A percentile compares a stretch with the other conserved stretches of the same genome.
Conservation (phyloP, 176 grass and related monocot species). For the Elymus sibiricus region DNA sequence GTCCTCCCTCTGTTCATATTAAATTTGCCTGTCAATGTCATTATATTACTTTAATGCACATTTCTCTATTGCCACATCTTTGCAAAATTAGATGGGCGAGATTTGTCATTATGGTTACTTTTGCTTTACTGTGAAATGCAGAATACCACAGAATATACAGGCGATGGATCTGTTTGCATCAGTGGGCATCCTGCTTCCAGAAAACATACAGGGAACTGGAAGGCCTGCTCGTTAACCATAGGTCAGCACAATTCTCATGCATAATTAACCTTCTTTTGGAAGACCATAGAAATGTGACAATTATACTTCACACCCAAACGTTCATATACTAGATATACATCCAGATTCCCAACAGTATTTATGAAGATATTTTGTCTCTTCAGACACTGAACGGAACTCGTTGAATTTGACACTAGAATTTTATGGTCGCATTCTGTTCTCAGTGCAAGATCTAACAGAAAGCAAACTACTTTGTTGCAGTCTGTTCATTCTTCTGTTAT, state of each 20-base stretch:
- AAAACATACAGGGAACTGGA: constrained; percentile 53
- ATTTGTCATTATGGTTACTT: background rate
- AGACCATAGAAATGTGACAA: background rate
- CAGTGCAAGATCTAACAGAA: background rate
- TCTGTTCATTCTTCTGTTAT: constrained; percentile 37
- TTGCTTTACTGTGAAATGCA: constrained; percentile 16
- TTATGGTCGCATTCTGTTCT: background rate
- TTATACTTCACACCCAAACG: background rate
- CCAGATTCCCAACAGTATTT: background rate
- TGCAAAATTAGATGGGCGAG: background rate
- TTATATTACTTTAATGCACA: background rate
- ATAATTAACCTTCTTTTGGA: background rate
- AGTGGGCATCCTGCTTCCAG: constrained; percentile 36
- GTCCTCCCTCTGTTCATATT: background rate
- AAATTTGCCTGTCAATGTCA: background rate
- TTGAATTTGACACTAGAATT: background rate
- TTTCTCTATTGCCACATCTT: background rate
- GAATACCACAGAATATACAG: constrained; percentile 30
- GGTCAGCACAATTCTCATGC: constrained; percentile 13
- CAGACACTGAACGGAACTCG: background rate
- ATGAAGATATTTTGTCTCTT: background rate
- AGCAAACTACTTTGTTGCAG: constrained; percentile 20
- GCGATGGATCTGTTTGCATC: constrained; percentile 58
- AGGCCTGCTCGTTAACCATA: constrained; percentile 39
- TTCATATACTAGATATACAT: background rate